Evolutionary conservation across 2,329 filamentous ascomycete species (phyloP), one percentile per base, ranked within the genome.

Genomic region (Pezicula carpinea): DNA sequence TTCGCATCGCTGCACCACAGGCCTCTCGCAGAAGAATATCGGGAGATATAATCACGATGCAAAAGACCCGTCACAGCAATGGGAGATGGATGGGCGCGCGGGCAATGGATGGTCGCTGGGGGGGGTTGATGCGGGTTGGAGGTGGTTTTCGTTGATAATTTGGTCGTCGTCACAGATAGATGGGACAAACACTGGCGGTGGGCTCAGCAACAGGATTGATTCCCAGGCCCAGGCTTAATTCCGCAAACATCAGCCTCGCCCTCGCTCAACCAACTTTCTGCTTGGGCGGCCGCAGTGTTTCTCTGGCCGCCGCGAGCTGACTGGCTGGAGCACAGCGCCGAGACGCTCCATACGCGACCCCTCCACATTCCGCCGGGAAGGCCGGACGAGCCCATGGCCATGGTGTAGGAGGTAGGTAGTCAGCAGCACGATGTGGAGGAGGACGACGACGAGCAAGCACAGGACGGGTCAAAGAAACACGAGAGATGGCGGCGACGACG

Each of bases 1-100:
- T 50, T 49, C 31, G 46, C 58, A 54, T 52, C 34, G 44, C 49
- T 45, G 44, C 44, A 18, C 14, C 5, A 35, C n/a, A 29, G 38
- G 21, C 26, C 23, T 14, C 34, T 13, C 19, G 23, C 36, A 36
- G 21, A 32, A 48, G 38, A 41, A 18, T 10, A 10, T 29, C 8
- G 31, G 18, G 22, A 18, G 43, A n/a, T 29, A 22, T 6, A 33
- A 36, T 42, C 14, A 35, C 33, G 33, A 35, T 35, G 33, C 33
- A 29, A 13, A n/a, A 22, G 22, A 15, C 19, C 19, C 10, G 5
- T 15, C 19, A 40, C n/a, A 15, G 11, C 14, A n/a, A 22, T 17
- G 38, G 8, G 29, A 32, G 7, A 26, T 15, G 19, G 22, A 23
- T 11, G 11, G 6, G n/a, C 10, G 22, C 11, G 14, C 7, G 8